phyloP scores from a whole-genome alignment of 805 yeast genomes.

The Pichia occidentalis region DNA sequence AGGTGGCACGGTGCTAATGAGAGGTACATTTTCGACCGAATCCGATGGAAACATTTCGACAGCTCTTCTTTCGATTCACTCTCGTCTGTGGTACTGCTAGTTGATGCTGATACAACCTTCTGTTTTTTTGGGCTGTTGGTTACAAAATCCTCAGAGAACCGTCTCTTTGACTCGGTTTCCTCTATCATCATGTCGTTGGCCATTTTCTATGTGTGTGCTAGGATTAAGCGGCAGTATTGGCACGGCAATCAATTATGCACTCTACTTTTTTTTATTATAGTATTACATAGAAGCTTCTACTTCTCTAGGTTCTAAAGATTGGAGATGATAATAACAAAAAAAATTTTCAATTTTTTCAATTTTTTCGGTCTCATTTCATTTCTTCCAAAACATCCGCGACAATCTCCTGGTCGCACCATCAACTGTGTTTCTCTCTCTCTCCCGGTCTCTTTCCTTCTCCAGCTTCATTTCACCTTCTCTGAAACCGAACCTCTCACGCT shows the following conservation, averaged over 20 bases:
- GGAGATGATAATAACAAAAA: constrained; percentile 4
- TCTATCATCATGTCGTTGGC: too few relatives aligned
- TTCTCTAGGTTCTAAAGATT: too few relatives aligned
- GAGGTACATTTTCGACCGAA: constrained; percentile 60
- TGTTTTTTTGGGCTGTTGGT: background rate
- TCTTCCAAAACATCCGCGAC: constrained; percentile 9
- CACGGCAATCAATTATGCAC: too few relatives aligned
- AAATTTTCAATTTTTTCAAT: too few relatives aligned
- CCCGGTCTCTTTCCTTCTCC: constrained; percentile 7
- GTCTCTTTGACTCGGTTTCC: too few relatives aligned
- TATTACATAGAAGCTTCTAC: background rate
- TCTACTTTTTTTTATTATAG: constrained; percentile 4
- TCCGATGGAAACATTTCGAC: constrained; percentile 63
- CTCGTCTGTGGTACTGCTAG: too few relatives aligned
- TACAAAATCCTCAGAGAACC: too few relatives aligned
- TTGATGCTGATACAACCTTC: background rate
- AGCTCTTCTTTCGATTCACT: too few relatives aligned
- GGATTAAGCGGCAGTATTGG: too few relatives aligned
- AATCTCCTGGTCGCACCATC: constrained; percentile 8
- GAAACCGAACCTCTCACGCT: background rate
- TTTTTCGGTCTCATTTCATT: too few relatives aligned
- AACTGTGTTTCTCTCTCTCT: constrained; percentile 1
- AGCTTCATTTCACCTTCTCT: too few relatives aligned
- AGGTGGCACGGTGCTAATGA: constrained; percentile 83
- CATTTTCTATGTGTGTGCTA: too few relatives aligned